Evolutionary conservation across 2,329 filamentous ascomycete genomes (phyloP).

Genomic region (Botrytis paeoniae): DNA sequence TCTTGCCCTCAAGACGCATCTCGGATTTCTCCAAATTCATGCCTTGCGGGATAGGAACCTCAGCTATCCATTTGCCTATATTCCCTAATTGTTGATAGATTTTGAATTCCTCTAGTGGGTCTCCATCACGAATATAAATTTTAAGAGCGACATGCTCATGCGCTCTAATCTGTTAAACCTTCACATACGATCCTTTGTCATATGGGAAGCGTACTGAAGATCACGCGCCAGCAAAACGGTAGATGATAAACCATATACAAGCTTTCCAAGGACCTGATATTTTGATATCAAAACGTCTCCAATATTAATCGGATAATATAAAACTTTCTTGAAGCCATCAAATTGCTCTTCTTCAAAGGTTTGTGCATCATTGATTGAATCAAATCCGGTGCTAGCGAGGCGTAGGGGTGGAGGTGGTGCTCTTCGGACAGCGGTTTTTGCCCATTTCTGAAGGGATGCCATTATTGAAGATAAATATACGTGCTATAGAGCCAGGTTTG

Average conservation of each 20-base stretch:
- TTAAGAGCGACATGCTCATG: conserved; percentile 21
- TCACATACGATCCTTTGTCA: background rate
- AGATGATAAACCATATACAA: conserved; percentile 26
- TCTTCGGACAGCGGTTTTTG: background rate
- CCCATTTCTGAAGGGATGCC: background rate
- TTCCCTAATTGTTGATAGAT: conserved; percentile 43
- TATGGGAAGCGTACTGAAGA: conserved; percentile 21
- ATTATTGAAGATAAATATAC: background rate
- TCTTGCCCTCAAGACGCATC: conserved; percentile 32
- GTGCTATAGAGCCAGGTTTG: accelerated
- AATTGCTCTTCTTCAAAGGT: background rate
- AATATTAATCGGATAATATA: background rate
- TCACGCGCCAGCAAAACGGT: conserved; percentile 28
- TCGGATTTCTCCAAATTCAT: conserved; percentile 16
- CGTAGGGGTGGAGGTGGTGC: background rate
- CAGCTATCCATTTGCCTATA: conserved; percentile 5
- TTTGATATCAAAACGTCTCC: conserved; percentile 25
- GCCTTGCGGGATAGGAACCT: conserved; percentile 6
- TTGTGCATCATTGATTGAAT: background rate
- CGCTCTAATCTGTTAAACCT: conserved; percentile 3
- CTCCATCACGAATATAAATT: conserved; percentile 19
- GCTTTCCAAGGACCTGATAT: conserved; percentile 29
- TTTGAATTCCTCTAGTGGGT: conserved; percentile 38
- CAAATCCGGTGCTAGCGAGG: background rate
- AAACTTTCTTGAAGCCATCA: background rate